phyloP scores from a whole-genome alignment of 176 grass and related monocot species.

The Triticum dicoccoides region DNA sequence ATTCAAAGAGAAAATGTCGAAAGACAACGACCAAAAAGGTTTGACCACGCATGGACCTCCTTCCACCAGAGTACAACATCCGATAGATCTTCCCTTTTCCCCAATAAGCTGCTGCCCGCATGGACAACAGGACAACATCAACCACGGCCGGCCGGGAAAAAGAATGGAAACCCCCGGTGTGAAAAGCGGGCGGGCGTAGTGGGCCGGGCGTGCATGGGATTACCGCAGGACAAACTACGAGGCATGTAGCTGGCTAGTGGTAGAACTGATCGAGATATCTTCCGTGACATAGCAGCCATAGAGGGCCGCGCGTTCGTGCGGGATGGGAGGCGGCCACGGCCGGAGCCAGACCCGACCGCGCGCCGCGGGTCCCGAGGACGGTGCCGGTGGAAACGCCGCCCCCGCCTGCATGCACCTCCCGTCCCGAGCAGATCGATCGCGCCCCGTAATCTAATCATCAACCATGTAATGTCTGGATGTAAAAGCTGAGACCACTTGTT shows the following conservation, averaged over 20 bases:
- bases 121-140: neutral
- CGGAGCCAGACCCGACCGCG: slow-evolving; percentile 45
- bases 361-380: slow-evolving; percentile 30
- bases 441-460: neutral
- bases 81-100: neutral
- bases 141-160: neutral
- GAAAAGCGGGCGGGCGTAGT: slow-evolving; percentile 26
- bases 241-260: neutral
- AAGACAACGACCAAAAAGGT: neutral
- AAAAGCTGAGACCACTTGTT: neutral
- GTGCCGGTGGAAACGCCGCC: slow-evolving; percentile 50
- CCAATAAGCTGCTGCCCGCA: neutral
- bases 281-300: neutral
- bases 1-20: neutral
- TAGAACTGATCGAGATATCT: neutral
- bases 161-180: slow-evolving; percentile 8
- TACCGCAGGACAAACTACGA: slow-evolving; percentile 26
- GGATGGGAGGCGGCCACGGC: slow-evolving; percentile 19
- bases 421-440: slow-evolving; percentile 16
- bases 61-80: neutral
- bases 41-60: neutral
- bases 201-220: neutral
- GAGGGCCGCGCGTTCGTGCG: neutral
- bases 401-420: slow-evolving; percentile 25
- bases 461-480: slow-evolving; percentile 35